Conservation (phyloP, 2,329 filamentous ascomycete genomes). For the Xylariales sp. region DNA sequence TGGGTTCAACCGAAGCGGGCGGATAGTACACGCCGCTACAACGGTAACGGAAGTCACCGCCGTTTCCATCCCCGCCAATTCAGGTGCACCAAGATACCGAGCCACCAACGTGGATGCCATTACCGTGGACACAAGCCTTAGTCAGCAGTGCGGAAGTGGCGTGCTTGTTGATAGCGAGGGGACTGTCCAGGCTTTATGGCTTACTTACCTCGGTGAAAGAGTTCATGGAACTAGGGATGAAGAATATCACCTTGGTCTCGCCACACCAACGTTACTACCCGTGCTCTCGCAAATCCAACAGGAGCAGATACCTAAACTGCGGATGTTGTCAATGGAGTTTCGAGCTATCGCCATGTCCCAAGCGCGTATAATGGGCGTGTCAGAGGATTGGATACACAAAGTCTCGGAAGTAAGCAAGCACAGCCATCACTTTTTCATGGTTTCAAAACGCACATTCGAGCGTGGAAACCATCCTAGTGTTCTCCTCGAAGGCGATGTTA, state of each 20-base stretch:
- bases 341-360: conserved; percentile 97
- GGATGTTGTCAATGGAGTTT: conserved; percentile 94
- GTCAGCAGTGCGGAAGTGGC: conserved; percentile 91
- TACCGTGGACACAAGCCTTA: conserved; percentile 93
- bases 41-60: conserved; percentile 97
- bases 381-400: conserved; percentile 93
- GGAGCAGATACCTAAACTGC: conserved; percentile 81
- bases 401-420: conserved; percentile 90
- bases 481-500: conserved; percentile 89
- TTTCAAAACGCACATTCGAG: conserved; percentile 85
- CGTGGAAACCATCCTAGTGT: conserved; percentile 62
- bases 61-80: conserved; percentile 94
- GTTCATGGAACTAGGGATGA: conserved; percentile 86
- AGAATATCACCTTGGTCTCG: conserved; percentile 94
- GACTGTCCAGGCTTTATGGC: conserved; percentile 93
- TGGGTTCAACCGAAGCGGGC: conserved; percentile 96
- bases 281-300: conserved; percentile 88
- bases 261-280: conserved; percentile 87
- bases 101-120: conserved; percentile 97
- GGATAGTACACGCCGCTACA: conserved; percentile 93
- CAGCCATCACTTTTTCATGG: conserved; percentile 97
- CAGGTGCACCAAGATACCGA: conserved; percentile 89
- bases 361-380: conserved; percentile 95
- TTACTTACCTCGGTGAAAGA: conserved; percentile 95
- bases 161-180: conserved; percentile 91